phyloP scores from a whole-genome alignment of 2,329 filamentous ascomycete genomes.

The Aspergillus pseudonomiae region DNA sequence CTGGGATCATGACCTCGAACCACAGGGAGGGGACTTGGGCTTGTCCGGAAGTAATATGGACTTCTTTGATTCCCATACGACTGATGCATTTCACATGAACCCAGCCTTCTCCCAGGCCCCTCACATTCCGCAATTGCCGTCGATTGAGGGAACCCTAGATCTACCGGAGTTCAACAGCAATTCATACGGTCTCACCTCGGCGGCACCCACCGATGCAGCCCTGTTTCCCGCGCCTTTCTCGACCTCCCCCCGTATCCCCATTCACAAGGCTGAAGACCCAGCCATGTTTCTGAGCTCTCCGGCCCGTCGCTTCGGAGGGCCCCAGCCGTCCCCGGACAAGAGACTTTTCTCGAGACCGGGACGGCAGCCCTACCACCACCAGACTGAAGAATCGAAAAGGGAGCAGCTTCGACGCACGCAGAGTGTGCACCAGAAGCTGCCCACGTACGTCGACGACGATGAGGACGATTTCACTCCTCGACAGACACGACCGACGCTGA shows the following conservation, averaged over 20 bases:
- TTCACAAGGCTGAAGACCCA: constrained; percentile 47
- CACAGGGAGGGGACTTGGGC: constrained; percentile 21
- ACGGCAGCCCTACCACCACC: constrained; percentile 53
- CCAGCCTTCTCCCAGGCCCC: constrained; percentile 21
- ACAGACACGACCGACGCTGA: constrained; percentile 38
- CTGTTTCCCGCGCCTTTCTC: constrained; percentile 49
- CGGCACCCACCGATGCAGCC: constrained; percentile 38
- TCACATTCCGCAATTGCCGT: constrained; percentile 40
- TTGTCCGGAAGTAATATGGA: constrained; percentile 23
- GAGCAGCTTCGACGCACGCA: constrained; percentile 43
- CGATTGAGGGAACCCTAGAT: constrained; percentile 38
- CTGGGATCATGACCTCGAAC: constrained; percentile 48
- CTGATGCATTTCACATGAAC: constrained; percentile 23
- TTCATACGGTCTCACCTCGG: constrained; percentile 32
- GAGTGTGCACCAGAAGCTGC: constrained; percentile 30
- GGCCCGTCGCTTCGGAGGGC: constrained; percentile 49
- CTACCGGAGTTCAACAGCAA: constrained; percentile 35
- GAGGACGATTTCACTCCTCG: constrained; percentile 41
- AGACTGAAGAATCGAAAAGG: constrained; percentile 51
- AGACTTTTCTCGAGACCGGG: constrained; percentile 30
- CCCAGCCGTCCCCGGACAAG: constrained; percentile 35
- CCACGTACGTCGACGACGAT: constrained; percentile 36
- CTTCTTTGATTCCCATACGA: constrained; percentile 25
- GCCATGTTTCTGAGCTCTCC: constrained; percentile 53
- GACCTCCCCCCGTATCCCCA: constrained; percentile 46